These are phyloP conservation scores for Plasmodium knowlesi DNA, from an alignment of 169 alveolate genomes.

Conservation along the genomic window DNA sequence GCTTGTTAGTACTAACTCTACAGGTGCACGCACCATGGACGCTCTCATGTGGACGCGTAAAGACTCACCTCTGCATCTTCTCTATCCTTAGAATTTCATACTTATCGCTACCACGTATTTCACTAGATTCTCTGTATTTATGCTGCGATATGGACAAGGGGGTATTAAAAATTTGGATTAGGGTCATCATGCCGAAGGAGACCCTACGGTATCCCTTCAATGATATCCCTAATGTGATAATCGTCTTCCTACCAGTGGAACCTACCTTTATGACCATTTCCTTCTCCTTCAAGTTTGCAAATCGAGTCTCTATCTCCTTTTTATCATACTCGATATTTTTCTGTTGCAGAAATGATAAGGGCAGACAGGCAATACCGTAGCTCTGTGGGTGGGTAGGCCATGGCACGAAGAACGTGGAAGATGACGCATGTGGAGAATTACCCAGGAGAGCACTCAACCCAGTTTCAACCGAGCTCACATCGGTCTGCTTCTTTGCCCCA, in stretches of 20 bases:
- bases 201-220: background rate
- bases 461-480: background rate
- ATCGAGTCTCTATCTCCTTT: slow-evolving; percentile 52
- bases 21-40: background rate
- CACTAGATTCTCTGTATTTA: slow-evolving; percentile 24
- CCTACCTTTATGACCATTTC: slow-evolving; percentile 60
- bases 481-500: background rate
- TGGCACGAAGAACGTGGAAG: background rate
- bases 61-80: slow-evolving; percentile 44
- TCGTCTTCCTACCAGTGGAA: background rate
- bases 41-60: background rate
- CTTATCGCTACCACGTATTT: slow-evolving; percentile 22
- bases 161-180: background rate
- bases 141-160: slow-evolving; percentile 1
- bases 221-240: background rate
- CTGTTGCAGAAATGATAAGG: slow-evolving; percentile 48
- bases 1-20: background rate
- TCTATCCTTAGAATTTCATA: slow-evolving; percentile 42
- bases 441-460: background rate
- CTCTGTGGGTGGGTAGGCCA: slow-evolving; percentile 4
- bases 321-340: slow-evolving; percentile 29
- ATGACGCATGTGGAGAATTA: background rate
- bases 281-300: slow-evolving; percentile 49
- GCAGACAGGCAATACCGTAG: slow-evolving; percentile 67
- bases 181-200: background rate